These are phyloP conservation scores for Lactifluus volemus DNA, from an alignment of 768 basidiomycete species.

Conservation along the genomic window DNA sequence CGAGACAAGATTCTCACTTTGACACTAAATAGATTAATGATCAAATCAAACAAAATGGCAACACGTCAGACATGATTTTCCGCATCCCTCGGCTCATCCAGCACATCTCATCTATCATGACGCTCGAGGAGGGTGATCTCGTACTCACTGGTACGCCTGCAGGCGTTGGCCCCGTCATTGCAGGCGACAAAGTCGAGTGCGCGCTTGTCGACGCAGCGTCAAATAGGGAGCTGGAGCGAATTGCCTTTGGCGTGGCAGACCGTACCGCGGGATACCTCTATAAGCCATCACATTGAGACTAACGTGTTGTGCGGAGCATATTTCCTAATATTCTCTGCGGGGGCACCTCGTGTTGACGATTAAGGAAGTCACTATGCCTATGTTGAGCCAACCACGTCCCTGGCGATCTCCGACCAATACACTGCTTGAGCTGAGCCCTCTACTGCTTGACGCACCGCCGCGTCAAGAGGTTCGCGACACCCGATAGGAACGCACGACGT, in stretches of 20 bases:
- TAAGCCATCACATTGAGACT: slow-evolving; percentile 9
- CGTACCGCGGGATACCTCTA: slow-evolving; percentile 67
- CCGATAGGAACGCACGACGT: slow-evolving; percentile 4
- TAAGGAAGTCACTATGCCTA: slow-evolving; percentile 33
- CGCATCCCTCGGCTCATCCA: slow-evolving; percentile 79
- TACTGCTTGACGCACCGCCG: slow-evolving; percentile 21
- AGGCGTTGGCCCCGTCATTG: slow-evolving; percentile 71
- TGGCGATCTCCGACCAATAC: slow-evolving; percentile 19
- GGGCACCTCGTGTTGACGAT: not conserved
- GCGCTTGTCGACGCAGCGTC: slow-evolving; percentile 44
- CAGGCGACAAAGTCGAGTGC: slow-evolving; percentile 77
- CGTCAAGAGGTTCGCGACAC: slow-evolving; percentile 12
- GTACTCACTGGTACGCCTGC: slow-evolving; percentile 87
- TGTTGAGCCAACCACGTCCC: not conserved
- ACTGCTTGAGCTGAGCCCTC: slow-evolving; percentile 15
- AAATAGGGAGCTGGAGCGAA: slow-evolving; percentile 47
- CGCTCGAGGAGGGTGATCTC: slow-evolving; percentile 94
- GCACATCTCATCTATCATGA: slow-evolving; percentile 94
- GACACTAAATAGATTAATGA: slow-evolving; percentile 62
- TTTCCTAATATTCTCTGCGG: not conserved
- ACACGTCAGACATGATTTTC: slow-evolving; percentile 88
- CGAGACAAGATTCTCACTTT: not conserved
- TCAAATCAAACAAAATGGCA: slow-evolving; percentile 72
- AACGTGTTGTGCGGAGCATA: not conserved
- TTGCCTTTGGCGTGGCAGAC: slow-evolving; percentile 57